Base-by-base conservation (phyloP, 2,329 filamentous ascomycete species). In the Aquanectria penicillioides region DNA sequence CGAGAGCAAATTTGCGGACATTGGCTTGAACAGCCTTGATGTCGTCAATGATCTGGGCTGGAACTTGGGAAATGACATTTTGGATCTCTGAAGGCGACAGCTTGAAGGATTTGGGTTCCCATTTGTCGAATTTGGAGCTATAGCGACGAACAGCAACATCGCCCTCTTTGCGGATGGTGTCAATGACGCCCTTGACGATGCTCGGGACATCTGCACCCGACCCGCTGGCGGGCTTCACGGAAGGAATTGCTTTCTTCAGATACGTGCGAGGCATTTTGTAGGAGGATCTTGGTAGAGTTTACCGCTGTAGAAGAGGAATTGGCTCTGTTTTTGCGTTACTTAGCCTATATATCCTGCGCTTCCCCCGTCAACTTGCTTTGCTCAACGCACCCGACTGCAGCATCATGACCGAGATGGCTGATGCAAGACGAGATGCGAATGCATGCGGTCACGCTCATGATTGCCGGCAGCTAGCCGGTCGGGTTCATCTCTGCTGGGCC, bases 81-180 rank as follows among this genome's bases (percentile, higher is more conserved):
- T 80, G 68, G 33, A 84, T 84, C 15, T 84, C 73, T 1, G 63
- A 63, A 3, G 69, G 52, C 0, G 80, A 81, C 4, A 85, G 76
- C 59, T 78, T 81, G 74, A 84, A 85, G 1, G 75, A 77, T 1
- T 67, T 29, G 0, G 82, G 83, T 2, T 75, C 75, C 83, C 83
- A 86, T 55, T 80, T 80, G 67, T 85, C 83, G 55, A 85, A 86
- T 60, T 83, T 81, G 50, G 83, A 77, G 1, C 79, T 82, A 67
- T 84, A 85, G 1, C 63, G 66, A 2, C 80, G 73, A 4, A 85
- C 81, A 0, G 83, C 81, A 1, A 65, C 59, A 56, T 86, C 82
- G 4, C 83, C 82, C 18, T 81, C 75, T 4, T 57, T 52, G 1
- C 79, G 74, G 57, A 85, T 80, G 26, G 78, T 74, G 22, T 78